Percentiles rank a stretch among this genome's conserved stretches.
Evolutionary conservation across 768 basidiomycete genomes (phyloP).

Genomic region (Naganishia antarctica): DNA sequence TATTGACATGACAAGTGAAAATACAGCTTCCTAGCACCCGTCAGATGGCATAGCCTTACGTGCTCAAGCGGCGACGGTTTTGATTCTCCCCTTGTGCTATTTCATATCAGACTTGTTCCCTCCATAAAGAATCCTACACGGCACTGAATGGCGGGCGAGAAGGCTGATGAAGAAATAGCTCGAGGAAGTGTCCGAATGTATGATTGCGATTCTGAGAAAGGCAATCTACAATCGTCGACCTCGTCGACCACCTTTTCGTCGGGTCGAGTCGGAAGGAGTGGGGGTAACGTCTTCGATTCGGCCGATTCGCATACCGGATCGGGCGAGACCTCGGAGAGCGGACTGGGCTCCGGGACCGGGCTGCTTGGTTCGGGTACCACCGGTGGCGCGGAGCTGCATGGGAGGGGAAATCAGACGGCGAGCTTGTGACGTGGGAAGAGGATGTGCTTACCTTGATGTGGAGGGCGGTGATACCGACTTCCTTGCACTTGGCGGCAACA

Average conservation of each 20-base stretch:
- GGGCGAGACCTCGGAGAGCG: constrained; percentile 94
- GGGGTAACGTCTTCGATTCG: constrained; percentile 98
- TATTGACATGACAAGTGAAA: neutral
- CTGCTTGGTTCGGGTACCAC: constrained; percentile 95
- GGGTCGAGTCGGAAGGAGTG: constrained; percentile 91
- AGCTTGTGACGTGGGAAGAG: neutral
- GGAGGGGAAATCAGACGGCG: neutral
- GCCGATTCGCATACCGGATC: constrained; percentile 96
- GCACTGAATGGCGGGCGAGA: neutral
- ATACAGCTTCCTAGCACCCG: neutral
- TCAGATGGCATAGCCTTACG: constrained; percentile 5
- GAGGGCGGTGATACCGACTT: constrained; percentile 95
- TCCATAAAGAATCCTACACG: no score
- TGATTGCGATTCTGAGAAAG: neutral
- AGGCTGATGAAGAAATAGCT: no score
- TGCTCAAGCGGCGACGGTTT: constrained; percentile 20
- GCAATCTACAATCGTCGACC: constrained; percentile 74
- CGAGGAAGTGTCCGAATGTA: neutral
- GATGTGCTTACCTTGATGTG: constrained; percentile 68
- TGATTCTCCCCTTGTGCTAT: neutral
- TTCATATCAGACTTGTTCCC: no score
- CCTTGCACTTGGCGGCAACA: constrained; percentile 90
- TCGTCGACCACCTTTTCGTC: constrained; percentile 99
- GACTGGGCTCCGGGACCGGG: constrained; percentile 98
- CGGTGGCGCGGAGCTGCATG: constrained; percentile 75